Evolutionary conservation across 352 stramenopile genomes (phyloP), one percentile per base, ranked within the genome.

Genomic region (Blastocystis hominis): DNA sequence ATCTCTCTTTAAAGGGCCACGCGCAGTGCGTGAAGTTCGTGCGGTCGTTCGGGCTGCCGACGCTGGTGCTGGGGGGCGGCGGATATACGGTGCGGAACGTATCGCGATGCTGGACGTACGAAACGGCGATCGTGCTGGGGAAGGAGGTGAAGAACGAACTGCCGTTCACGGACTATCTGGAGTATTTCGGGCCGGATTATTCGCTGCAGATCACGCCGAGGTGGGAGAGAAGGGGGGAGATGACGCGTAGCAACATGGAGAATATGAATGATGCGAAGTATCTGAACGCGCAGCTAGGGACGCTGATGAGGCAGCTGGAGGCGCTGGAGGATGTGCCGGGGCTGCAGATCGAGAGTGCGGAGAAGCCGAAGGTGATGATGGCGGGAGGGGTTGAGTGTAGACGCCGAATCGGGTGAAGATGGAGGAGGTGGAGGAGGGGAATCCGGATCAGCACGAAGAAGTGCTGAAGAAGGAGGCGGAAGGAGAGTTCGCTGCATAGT

Each of bases 111-210:
- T 96, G 93, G 93, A 97, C 94, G 59, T 98, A 98, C 90, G 96
- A 98, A 90, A 98, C 95, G 30, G 93, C 94, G 7, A 92, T 98
- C n/a, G 91, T 98, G 40, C 92, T 96, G 17, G 95, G 94, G 46
- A 93, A 96, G 42, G 91, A 96, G 38, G 90, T 95, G 42, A 70
- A 64, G 0, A 95, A 99, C 84, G 94, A 97, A 3, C 97, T 99
- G 90, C 97, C 97, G 3, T 98, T 97, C 92, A 99, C 98, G 91
- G 95, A 98, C 90, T 99, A 98, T 91, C 98, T 98, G 91, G 96
- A 98, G 90, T 99, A 98, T 91, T 99, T 97, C 91, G 94, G 94
- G 0, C 96, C 96, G 0, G 95, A 98, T 89, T 98, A 97, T 91
- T 95, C 96, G 70, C 91, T 98, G 46, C 96, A 99, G 91, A 93